Conservation (phyloP, 2,329 filamentous ascomycete genomes). For the Chaetomium strumarium region DNA sequence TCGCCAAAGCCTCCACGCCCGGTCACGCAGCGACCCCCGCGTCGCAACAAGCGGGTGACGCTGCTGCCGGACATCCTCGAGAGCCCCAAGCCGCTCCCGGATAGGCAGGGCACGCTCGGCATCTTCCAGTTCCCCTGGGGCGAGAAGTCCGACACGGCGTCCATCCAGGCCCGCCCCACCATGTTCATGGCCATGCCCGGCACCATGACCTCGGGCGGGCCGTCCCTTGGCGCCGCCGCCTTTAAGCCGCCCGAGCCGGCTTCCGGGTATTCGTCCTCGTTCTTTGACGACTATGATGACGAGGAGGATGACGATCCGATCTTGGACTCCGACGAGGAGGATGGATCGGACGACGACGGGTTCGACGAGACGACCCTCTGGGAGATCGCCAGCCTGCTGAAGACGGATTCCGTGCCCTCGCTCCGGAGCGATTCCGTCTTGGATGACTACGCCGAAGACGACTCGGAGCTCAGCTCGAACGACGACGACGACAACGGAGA, state of each 20-base stretch:
- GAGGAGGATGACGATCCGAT: conserved; percentile 35
- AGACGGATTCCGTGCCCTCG: conserved; percentile 46
- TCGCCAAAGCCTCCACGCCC: conserved; percentile 34
- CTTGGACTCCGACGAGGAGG: conserved; percentile 29
- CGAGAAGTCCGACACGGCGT: conserved; percentile 53
- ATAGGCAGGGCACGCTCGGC: conserved; percentile 54
- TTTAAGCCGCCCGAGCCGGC: conserved; percentile 33
- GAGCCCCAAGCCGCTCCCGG: conserved; percentile 52
- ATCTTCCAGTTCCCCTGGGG: conserved; percentile 64
- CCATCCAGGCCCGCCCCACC: conserved; percentile 33
- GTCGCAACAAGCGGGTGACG: conserved; percentile 52
- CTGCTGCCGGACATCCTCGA: conserved; percentile 58
- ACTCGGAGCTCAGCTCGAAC: conserved; percentile 26
- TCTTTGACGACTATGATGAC: conserved; percentile 56
- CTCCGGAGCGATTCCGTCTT: conserved; percentile 38
- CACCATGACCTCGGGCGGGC: conserved; percentile 42
- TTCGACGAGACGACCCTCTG: conserved; percentile 58
- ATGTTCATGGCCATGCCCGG: conserved; percentile 45
- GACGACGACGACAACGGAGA: conserved; percentile 28
- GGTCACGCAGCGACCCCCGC: conserved; percentile 47
- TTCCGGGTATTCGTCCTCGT: conserved; percentile 45
- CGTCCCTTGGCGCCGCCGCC: conserved; percentile 28
- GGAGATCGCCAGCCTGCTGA: conserved; percentile 57
- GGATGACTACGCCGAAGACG: conserved; percentile 32
- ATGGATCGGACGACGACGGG: conserved; percentile 47